A percentile compares a stretch with the other conserved stretches of the same genome.
phyloP scores from a whole-genome alignment of 176 grass and related monocot species.

The Eleusine coracana region DNA sequence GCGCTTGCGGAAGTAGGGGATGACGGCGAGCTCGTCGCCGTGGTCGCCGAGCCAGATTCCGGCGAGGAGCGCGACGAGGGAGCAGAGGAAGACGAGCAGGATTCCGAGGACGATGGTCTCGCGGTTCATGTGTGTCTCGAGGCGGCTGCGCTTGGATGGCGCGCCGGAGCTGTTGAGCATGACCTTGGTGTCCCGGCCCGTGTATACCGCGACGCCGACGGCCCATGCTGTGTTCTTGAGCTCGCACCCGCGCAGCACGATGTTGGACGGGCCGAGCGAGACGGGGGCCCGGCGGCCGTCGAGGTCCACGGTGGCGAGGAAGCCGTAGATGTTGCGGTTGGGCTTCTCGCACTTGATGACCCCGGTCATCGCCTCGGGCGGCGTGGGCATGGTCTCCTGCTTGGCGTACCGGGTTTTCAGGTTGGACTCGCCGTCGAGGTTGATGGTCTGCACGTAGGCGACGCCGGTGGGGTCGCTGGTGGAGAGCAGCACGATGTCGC shows the following conservation, averaged over 20 bases:
- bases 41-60: conserved; percentile 77
- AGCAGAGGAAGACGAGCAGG: conserved; percentile 50
- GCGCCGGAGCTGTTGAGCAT: conserved; percentile 92
- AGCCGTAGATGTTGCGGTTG: conserved; percentile 92
- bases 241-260: conserved; percentile 87
- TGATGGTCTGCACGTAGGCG: conserved; percentile 91
- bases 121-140: conserved; percentile 80
- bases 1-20: conserved; percentile 52
- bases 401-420: conserved; percentile 92
- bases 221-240: conserved; percentile 89
- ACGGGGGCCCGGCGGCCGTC: conserved; percentile 38
- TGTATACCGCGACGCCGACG: conserved; percentile 82
- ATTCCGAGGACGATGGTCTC: conserved; percentile 68
- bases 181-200: conserved; percentile 87
- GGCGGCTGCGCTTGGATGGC: conserved; percentile 90
- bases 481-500: conserved; percentile 90
- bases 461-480: conserved; percentile 93
- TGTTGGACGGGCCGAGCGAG: conserved; percentile 80
- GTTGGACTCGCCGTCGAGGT: conserved; percentile 98
- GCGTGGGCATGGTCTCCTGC: conserved; percentile 65
- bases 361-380: conserved; percentile 44
- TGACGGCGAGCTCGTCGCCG: conserved; percentile 40
- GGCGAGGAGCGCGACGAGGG: conserved; percentile 54
- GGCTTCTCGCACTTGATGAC: conserved; percentile 83
- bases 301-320: conserved; percentile 78